Conservation (phyloP, 768 basidiomycete species). For the Tephrocybe sp. region DNA sequence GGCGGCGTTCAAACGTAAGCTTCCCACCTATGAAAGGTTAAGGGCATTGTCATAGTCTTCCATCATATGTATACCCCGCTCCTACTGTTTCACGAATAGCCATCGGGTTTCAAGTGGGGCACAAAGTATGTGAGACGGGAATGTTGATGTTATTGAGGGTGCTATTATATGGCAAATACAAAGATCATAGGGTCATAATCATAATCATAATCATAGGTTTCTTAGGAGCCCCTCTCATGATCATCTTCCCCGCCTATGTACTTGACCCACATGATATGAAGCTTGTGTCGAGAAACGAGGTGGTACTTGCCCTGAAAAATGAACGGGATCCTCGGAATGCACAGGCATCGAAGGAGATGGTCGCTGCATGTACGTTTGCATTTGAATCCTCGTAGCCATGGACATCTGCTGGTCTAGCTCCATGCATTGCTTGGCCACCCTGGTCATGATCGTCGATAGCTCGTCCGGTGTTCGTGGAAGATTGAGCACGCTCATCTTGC, state of each 20-base stretch:
- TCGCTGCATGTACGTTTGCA: not conserved
- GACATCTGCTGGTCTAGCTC: conserved; percentile 9
- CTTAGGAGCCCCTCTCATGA: not conserved
- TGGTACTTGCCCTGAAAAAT: not conserved
- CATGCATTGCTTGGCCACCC: not conserved
- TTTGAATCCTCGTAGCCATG: not conserved
- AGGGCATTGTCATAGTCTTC: not conserved
- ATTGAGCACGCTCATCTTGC: conserved; percentile 15
- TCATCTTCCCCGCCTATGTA: not conserved
- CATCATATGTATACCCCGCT: not conserved
- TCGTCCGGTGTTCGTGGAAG: conserved; percentile 3
- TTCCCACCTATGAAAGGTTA: not conserved
- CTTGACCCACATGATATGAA: conserved; percentile 1
- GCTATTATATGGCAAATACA: not conserved
- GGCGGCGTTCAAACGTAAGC: conserved; percentile 1
- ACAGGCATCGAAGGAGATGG: not conserved
- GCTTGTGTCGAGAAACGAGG: not conserved
- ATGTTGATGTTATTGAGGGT: not conserved
- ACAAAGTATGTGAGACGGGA: not conserved
- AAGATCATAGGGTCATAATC: not conserved
- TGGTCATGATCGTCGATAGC: conserved; percentile 2
- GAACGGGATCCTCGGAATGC: conserved; percentile 1
- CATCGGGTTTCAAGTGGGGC: conserved; percentile 14
- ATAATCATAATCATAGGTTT: conserved; percentile 9
- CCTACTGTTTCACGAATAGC: not conserved